Evolutionary conservation across 441 rosid species (phyloP), one percentile per base, ranked within the genome.

Genomic region (Pelargonium myrrhifolium): DNA sequence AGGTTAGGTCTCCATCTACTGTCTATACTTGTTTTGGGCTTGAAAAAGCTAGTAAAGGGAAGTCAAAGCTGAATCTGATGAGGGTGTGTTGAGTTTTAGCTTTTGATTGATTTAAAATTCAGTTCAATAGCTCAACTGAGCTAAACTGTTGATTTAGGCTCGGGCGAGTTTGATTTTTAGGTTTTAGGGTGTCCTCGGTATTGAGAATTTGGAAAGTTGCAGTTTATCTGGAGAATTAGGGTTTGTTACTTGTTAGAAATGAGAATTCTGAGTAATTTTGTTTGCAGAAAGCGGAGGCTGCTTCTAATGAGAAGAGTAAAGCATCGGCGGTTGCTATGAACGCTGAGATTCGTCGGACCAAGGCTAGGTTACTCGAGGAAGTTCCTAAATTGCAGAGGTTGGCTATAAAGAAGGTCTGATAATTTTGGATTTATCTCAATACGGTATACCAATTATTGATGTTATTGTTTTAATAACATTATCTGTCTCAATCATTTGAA

Each of bases 321-420:
- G 97, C 97, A 67, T 78, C 96, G 69, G 86, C 86, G 11, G 99
- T 94, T 74, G 97, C 94, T 45, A 68, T 92, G 81, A 91, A 92
- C 58, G 98, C 93, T 42, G 97, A 92, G 86, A 83, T 89, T 69
- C 98, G 97, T 65, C 72, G 99, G 35, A 89, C 89, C 7, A 92
- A 94, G 78, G 97, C 96, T 18, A 81, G 89, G 67, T 83, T 92
- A 74, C 80, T 79, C 0, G 99, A 92, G 81, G 99, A 92, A 74
- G 88, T 89, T 70, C 96, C 96, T 3, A 88, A 87, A 82, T 79
- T 92, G 83, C 98, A 90, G 85, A 88, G 93, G 78, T 82, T 92
- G 89, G 97, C 97, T 59, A 74, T 92, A 37, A 92, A 88, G 80
- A 86, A 85, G 99, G 99, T 47, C 1, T 12, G 53, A 47, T 47